phyloP scores from a whole-genome alignment of 2,329 filamentous ascomycete species.

The Cercospora sojina region DNA sequence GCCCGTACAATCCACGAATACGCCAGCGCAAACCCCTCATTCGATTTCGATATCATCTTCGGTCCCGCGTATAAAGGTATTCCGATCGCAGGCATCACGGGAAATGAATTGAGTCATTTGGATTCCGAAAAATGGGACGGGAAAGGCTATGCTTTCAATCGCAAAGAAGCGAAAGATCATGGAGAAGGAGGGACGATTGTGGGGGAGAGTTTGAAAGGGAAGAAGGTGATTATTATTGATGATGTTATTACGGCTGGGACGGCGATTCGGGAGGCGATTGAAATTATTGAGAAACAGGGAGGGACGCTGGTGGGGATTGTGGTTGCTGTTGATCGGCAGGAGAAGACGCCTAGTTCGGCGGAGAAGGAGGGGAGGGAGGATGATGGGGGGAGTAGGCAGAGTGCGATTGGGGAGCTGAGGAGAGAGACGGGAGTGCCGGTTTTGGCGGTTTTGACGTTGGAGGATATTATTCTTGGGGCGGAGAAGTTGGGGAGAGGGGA shows the following conservation, averaged over 20 bases:
- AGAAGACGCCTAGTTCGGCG: conserved; percentile 65
- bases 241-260: conserved; percentile 96
- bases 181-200: conserved; percentile 94
- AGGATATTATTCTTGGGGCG: conserved; percentile 65
- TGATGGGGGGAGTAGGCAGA: conserved; percentile 67
- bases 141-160: conserved; percentile 85
- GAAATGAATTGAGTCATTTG: conserved; percentile 71
- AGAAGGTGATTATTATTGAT: conserved; percentile 86
- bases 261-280: conserved; percentile 87
- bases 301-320: conserved; percentile 83
- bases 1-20: conserved; percentile 60
- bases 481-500: conserved; percentile 46
- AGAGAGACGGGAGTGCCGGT: conserved; percentile 83
- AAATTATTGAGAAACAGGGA: conserved; percentile 81
- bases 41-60: conserved; percentile 80
- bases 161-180: conserved; percentile 95
- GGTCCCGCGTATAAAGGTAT: conserved; percentile 97
- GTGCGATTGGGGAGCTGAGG: conserved; percentile 81
- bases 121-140: conserved; percentile 64
- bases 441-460: conserved; percentile 75
- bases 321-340: conserved; percentile 82
- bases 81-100: conserved; percentile 75
- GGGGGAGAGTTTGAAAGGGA: conserved; percentile 78
- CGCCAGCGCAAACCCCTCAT: conserved; percentile 45
- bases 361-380: conserved; percentile 51